phyloP scores from a whole-genome alignment of 2,329 filamentous ascomycete species.

The Penicillium glabrum region DNA sequence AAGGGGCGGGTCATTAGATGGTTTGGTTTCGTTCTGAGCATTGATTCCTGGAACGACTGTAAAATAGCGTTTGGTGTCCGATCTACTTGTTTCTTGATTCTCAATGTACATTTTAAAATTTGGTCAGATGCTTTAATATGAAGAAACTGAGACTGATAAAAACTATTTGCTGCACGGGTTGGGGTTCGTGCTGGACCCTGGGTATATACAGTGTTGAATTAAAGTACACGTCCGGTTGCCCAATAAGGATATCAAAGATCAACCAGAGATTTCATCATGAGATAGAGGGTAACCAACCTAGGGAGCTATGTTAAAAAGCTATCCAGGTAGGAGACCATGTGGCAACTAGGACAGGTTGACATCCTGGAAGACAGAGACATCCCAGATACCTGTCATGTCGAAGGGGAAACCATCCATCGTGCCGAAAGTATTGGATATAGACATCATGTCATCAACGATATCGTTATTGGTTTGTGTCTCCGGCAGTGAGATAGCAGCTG shows the following conservation, averaged over 20 bases:
- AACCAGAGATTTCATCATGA: not conserved
- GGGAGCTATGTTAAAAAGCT: no score
- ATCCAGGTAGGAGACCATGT: not conserved
- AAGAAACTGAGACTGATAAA: constrained; percentile 19
- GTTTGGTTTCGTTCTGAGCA: constrained; percentile 27
- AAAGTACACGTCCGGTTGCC: constrained; percentile 10
- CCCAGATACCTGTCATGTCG: constrained; percentile 49
- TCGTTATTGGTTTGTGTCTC: constrained; percentile 47
- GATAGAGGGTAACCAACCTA: not conserved
- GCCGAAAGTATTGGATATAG: constrained; percentile 45
- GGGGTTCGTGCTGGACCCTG: constrained; percentile 10
- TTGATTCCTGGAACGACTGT: constrained; percentile 30
- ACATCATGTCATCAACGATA: constrained; percentile 49
- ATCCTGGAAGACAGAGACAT: constrained; percentile 44
- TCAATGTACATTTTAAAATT: constrained; percentile 25
- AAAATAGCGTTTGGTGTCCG: constrained; percentile 34
- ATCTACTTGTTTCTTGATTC: constrained; percentile 23
- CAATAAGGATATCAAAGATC: constrained; percentile 4
- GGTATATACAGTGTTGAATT: constrained; percentile 20
- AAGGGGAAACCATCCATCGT: constrained; percentile 49
- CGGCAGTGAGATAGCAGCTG: constrained; percentile 41
- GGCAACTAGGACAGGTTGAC: constrained; percentile 29
- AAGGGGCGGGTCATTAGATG: constrained; percentile 30
- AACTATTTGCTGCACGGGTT: constrained; percentile 1
- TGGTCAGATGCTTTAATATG: constrained; percentile 25